A percentile compares a stretch with the other conserved stretches of the same genome.
Conservation (phyloP, 805 yeast genomes). For the Ogataea trehalophila region DNA sequence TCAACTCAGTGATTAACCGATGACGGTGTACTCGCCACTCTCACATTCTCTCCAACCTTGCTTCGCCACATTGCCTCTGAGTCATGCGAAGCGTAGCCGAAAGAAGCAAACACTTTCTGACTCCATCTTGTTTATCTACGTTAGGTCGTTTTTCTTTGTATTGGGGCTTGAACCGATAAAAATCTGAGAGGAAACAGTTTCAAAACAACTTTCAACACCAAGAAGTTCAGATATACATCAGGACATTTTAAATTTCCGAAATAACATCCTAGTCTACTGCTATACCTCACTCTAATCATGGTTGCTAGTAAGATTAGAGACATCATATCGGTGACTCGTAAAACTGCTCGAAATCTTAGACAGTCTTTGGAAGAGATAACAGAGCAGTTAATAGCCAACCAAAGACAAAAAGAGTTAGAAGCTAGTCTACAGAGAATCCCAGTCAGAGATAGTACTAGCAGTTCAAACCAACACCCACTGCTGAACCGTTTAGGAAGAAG, state of each 20-base stretch:
- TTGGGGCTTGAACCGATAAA: too few relatives aligned
- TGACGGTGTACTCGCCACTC: too few relatives aligned
- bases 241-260: neutral
- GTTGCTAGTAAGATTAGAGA: slow-evolving; percentile 36
- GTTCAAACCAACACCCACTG: slow-evolving; percentile 19
- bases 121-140: too few relatives aligned
- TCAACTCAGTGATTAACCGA: neutral
- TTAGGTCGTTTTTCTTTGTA: too few relatives aligned
- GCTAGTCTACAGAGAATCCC: slow-evolving; percentile 35
- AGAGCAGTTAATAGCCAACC: slow-evolving; percentile 27
- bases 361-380: slow-evolving; percentile 46
- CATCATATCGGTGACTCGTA: slow-evolving; percentile 40
- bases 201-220: too few relatives aligned
- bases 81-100: too few relatives aligned
- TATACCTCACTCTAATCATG: slow-evolving; percentile 15
- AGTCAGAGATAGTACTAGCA: slow-evolving; percentile 26
- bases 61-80: too few relatives aligned
- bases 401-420: slow-evolving; percentile 28
- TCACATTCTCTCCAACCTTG: too few relatives aligned
- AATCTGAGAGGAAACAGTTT: too few relatives aligned
- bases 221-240: too few relatives aligned
- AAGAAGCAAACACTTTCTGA: too few relatives aligned
- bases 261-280: neutral
- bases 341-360: slow-evolving; percentile 42
- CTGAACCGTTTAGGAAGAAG: slow-evolving; percentile 19